Conservation (phyloP, 306 rosid species). For the Hylodesmum podocarpum region DNA sequence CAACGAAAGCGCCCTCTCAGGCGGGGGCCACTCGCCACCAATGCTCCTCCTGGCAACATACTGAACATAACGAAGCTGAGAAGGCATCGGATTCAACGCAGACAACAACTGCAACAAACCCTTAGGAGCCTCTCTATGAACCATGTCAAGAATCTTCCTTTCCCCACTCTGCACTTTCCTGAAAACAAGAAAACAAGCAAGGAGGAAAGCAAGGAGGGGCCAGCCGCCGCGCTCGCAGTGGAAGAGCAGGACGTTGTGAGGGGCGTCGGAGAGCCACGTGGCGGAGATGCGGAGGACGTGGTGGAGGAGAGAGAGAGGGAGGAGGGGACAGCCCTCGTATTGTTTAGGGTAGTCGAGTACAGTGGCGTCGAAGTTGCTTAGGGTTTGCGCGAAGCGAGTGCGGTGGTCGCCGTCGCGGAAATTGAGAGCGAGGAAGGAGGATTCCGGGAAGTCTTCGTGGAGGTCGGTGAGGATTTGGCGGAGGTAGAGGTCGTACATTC, state of each 20-base stretch:
- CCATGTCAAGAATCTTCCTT: conserved; percentile 81
- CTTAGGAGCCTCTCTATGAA: conserved; percentile 92
- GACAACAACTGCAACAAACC: conserved; percentile 84
- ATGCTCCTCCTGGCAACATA: conserved; percentile 92
- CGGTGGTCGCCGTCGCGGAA: conserved; percentile 89
- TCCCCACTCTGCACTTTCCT: conserved; percentile 76
- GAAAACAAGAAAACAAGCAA: conserved; percentile 72
- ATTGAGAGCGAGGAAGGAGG: conserved; percentile 85
- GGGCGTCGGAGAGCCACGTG: conserved; percentile 78
- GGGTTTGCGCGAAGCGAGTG: conserved; percentile 66
- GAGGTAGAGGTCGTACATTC: conserved; percentile 76
- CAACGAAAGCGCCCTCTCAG: conserved; percentile 85
- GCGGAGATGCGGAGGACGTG: conserved; percentile 92
- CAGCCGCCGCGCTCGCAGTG: conserved; percentile 99
- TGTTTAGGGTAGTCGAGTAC: conserved; percentile 94
- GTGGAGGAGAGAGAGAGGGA: conserved; percentile 79
- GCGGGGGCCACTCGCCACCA: conserved; percentile 90
- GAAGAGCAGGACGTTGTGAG: conserved; percentile 67
- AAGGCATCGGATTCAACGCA: conserved; percentile 86
- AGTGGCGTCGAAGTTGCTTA: conserved; percentile 75
- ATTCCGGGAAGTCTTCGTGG: conserved; percentile 91
- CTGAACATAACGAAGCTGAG: conserved; percentile 93
- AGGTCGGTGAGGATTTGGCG: conserved; percentile 78
- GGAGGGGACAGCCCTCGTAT: conserved; percentile 92
- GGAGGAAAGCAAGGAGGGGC: conserved; percentile 88